Evolutionary conservation across 2,329 filamentous ascomycete species (phyloP).

Genomic region (Trichoderma sp.): DNA sequence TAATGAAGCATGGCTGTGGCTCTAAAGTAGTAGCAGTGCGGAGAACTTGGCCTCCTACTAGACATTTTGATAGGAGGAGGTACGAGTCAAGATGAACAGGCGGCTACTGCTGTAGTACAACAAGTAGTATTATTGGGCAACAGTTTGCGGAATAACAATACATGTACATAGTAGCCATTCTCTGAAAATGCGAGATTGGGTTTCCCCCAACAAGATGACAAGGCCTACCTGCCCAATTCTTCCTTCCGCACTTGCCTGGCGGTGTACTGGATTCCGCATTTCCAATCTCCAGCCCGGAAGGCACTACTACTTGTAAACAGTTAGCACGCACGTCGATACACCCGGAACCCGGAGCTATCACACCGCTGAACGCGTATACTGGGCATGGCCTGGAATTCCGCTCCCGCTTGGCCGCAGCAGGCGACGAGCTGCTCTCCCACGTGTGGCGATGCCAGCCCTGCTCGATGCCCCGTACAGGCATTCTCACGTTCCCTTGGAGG

Average conservation of each 20-base stretch:
- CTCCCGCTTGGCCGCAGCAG: not conserved
- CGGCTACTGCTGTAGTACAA: too few species aligned
- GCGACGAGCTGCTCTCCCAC: conserved; percentile 12
- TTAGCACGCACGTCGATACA: not conserved
- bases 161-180: not conserved
- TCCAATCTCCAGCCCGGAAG: not conserved
- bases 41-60: conserved; percentile 1
- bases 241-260: not conserved
- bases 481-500: not conserved
- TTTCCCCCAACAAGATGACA: not conserved
- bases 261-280: not conserved
- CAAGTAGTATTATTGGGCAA: not conserved
- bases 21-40: not conserved
- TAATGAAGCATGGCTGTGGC: not conserved
- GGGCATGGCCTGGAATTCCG: not conserved
- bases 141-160: not conserved
- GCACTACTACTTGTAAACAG: not conserved
- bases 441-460: conserved; percentile 5
- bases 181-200: not conserved
- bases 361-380: not conserved
- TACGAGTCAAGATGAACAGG: not conserved
- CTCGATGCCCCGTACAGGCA: not conserved
- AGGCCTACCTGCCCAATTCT: not conserved
- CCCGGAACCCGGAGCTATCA: not conserved
- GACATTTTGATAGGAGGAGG: not conserved